A percentile compares a stretch with the other conserved stretches of the same genome.
phyloP scores from a whole-genome alignment of 208 protist genomes.

The Acanthamoeba sp. region DNA sequence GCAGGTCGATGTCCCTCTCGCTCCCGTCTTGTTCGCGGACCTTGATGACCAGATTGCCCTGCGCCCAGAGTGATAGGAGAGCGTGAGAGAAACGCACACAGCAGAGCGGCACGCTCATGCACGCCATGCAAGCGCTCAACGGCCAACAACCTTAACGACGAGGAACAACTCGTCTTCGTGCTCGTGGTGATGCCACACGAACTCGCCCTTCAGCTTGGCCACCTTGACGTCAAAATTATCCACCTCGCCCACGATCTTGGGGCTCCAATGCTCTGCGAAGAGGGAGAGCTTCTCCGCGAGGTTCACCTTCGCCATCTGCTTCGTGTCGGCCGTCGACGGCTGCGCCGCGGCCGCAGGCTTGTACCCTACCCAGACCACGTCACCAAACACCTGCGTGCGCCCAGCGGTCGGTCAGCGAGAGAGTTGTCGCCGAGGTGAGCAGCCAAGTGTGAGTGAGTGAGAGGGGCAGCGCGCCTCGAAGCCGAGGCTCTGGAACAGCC shows the following conservation, averaged over 20 bases:
- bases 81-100: too few relatives aligned
- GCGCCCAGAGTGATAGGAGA: not conserved
- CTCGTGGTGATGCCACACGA: conserved; percentile 65
- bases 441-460: not conserved
- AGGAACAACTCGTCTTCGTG: conserved; percentile 67
- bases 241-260: conserved; percentile 49
- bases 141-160: conserved; percentile 27
- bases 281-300: conserved; percentile 30
- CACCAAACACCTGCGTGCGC: not conserved
- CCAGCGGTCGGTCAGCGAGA: not conserved
- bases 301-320: conserved; percentile 13
- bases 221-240: conserved; percentile 57
- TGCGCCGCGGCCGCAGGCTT: not conserved
- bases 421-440: not conserved
- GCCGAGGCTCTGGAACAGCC: not conserved
- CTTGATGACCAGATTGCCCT: conserved; percentile 34
- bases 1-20: conserved; percentile 13
- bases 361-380: not conserved
- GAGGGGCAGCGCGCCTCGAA: not conserved
- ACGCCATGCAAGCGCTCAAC: too few relatives aligned
- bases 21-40: not conserved
- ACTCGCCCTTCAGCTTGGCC: conserved; percentile 68
- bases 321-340: not conserved
- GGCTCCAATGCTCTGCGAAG: conserved; percentile 46
- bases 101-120: not conserved